phyloP scores from a whole-genome alignment of 345 rosid species.

The Bruguiera parviflora region DNA sequence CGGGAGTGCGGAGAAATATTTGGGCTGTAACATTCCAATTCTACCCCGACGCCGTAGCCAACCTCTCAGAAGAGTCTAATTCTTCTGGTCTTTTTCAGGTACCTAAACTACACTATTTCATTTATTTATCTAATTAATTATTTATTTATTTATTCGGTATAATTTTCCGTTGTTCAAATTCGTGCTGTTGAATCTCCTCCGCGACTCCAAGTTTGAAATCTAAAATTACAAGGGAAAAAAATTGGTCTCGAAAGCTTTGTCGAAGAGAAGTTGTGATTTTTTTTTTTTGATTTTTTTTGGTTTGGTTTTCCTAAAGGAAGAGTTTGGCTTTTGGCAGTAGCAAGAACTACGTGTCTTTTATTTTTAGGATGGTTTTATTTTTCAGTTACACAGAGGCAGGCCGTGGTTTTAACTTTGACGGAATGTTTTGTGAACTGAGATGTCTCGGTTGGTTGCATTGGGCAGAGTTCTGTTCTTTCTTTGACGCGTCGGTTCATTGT shows the following conservation, averaged over 20 bases:
- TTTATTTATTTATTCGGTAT: background rate
- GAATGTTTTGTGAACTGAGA: background rate
- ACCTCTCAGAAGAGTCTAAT: too few relatives aligned
- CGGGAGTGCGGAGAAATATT: background rate
- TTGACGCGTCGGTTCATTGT: background rate
- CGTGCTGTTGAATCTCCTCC: conserved; percentile 8
- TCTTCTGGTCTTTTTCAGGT: conserved; percentile 6
- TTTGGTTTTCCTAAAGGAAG: background rate
- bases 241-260: background rate
- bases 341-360: background rate
- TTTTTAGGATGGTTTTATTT: background rate
- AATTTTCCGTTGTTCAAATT: background rate
- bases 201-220: conserved; percentile 10
- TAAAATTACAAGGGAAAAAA: background rate
- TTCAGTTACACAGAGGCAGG: too few relatives aligned
- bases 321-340: background rate
- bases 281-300: background rate
- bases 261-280: background rate
- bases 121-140: too few relatives aligned
- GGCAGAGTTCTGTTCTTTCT: background rate
- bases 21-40: background rate
- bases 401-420: background rate
- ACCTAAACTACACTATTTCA: conserved; percentile 5
- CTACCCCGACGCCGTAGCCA: background rate
- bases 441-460: conserved; percentile 2